Evolutionary conservation across 169 alveolate genomes (phyloP).

Genomic region (Sarcocystis neurona): DNA sequence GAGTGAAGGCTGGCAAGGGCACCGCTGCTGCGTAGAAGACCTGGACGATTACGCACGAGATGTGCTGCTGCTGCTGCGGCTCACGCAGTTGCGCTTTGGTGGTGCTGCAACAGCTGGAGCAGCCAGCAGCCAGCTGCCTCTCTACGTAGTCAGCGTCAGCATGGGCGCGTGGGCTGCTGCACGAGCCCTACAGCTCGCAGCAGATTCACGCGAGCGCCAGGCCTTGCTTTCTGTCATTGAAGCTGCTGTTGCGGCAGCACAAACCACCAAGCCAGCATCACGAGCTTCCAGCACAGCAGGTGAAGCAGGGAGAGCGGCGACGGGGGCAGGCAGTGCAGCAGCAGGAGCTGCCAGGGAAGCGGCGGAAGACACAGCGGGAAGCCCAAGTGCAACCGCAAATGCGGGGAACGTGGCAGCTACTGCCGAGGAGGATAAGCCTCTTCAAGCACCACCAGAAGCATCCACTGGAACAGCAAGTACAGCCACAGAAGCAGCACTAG

Average conservation of each 20-base stretch:
- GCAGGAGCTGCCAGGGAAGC: not conserved
- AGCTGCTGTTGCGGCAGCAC: not conserved
- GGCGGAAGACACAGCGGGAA: too few relatives aligned
- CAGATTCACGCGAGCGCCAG: not conserved
- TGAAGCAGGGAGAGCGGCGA: not conserved
- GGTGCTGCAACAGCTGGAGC: not conserved
- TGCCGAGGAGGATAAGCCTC: too few relatives aligned
- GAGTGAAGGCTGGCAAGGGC: slow-evolving; percentile 31
- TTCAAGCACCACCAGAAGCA: too few relatives aligned
- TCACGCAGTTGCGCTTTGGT: slow-evolving; percentile 20
- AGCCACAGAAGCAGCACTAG: too few relatives aligned
- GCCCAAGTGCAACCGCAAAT: too few relatives aligned
- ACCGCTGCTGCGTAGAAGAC: slow-evolving; percentile 31
- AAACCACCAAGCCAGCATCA: not conserved
- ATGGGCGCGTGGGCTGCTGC: slow-evolving; percentile 62
- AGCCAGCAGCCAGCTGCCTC: not conserved
- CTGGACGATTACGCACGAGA: slow-evolving; percentile 51
- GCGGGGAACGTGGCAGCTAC: too few relatives aligned
- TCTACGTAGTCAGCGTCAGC: slow-evolving; percentile 36
- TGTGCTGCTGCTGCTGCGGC: slow-evolving; percentile 39
- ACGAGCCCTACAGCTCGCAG: slow-evolving; percentile 56
- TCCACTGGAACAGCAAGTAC: too few relatives aligned
- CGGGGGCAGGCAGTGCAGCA: not conserved
- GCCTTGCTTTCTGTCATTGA: too few relatives aligned
- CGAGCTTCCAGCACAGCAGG: not conserved